Conservation (phyloP, 2,329 filamentous ascomycete genomes). For the Apiospora aurea region DNA sequence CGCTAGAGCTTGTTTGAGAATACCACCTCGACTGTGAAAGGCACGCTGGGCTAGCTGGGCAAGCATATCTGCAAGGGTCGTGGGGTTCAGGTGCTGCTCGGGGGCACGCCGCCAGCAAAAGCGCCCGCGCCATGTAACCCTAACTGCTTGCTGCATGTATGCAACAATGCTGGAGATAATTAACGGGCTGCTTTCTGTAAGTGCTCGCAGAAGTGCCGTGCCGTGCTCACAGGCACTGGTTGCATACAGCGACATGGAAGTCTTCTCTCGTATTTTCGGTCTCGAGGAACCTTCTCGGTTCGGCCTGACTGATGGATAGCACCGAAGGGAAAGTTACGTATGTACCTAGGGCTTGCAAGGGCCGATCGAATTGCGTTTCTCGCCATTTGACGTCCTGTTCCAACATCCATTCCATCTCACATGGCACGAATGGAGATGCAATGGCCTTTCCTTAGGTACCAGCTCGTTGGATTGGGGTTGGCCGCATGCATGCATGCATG, state of each 20-base stretch:
- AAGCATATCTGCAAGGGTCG: not conserved
- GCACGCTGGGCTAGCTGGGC: not conserved
- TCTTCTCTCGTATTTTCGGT: slow-evolving; percentile 1
- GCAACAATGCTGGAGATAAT: slow-evolving; percentile 3
- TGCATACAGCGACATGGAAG: not conserved
- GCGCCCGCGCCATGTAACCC: not conserved
- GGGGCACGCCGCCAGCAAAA: slow-evolving; percentile 2
- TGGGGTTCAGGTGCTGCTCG: slow-evolving; percentile 10
- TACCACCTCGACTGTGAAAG: not conserved
- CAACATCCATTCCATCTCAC: not conserved
- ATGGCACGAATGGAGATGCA: not conserved
- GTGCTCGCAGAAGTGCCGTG: not conserved
- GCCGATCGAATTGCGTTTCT: not conserved
- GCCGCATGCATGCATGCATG: not conserved
- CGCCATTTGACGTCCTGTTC: not conserved
- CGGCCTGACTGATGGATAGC: not conserved
- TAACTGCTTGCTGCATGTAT: not conserved
- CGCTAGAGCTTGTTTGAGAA: slow-evolving; percentile 16
- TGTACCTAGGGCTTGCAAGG: too few relatives aligned
- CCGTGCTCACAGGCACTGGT: not conserved
- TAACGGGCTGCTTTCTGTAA: not conserved
- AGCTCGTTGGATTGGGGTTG: not conserved
- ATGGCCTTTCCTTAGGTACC: not conserved
- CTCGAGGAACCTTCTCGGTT: not conserved
- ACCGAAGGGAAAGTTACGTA: not conserved